Evolutionary conservation across 176 grass and related monocot genomes (phyloP).

Genomic region (Zizania latifolia): DNA sequence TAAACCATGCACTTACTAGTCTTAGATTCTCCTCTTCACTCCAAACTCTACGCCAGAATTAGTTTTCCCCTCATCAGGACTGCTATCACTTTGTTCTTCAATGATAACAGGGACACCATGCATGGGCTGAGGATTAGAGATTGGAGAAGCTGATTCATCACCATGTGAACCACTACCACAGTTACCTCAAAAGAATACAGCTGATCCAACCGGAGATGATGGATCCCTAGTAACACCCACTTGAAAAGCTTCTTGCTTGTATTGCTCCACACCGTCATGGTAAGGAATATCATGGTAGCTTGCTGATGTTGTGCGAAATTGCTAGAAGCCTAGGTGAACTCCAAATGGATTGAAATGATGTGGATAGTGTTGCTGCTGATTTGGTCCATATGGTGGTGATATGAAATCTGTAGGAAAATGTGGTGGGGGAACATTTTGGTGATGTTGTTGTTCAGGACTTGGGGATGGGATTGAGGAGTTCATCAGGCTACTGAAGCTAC

Average conservation of each 20-base stretch:
- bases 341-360: too few species aligned
- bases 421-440: too few species aligned
- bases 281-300: too few species aligned
- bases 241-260: neutral
- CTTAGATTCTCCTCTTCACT: too few species aligned
- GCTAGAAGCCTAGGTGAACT: too few species aligned
- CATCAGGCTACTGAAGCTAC: too few species aligned
- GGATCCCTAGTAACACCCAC: neutral
- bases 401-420: too few species aligned
- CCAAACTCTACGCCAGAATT: neutral
- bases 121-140: neutral
- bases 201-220: neutral
- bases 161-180: too few species aligned
- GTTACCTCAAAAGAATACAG: neutral
- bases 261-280: neutral
- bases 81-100: neutral
- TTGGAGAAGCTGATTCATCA: neutral
- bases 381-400: too few species aligned
- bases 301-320: neutral
- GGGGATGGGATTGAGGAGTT: too few species aligned
- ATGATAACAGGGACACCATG: neutral
- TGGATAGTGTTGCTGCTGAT: too few species aligned
- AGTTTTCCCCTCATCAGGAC: neutral
- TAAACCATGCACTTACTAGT: neutral
- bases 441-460: too few species aligned